These are phyloP conservation scores for Arachnopeziza araneosa DNA, from an alignment of 2,329 filamentous ascomycete species.

Conservation along the genomic window DNA sequence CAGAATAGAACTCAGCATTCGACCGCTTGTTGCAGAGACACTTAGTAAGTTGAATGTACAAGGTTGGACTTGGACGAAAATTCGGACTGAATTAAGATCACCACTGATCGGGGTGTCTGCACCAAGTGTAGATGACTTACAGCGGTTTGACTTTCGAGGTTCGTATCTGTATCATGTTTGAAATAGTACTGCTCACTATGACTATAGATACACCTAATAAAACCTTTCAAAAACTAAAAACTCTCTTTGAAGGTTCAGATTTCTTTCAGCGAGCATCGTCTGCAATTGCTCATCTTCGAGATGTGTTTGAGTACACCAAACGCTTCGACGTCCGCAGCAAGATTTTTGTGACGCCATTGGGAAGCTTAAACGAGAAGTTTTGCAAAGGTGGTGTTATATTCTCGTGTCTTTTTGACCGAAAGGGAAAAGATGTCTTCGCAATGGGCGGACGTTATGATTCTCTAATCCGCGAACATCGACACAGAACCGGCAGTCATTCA, in stretches of 20 bases:
- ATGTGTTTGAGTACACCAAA: slow-evolving; percentile 71
- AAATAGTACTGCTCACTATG: slow-evolving; percentile 3
- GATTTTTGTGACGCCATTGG: slow-evolving; percentile 78
- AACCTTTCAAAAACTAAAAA: slow-evolving; percentile 53
- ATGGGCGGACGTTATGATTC: slow-evolving; percentile 91
- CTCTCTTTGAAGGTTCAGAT: slow-evolving; percentile 56
- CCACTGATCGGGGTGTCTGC: slow-evolving; percentile 75
- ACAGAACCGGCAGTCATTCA: slow-evolving; percentile 56
- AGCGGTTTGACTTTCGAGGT: slow-evolving; percentile 86
- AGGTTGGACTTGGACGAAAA: slow-evolving; percentile 75
- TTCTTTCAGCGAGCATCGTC: slow-evolving; percentile 69
- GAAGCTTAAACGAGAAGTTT: slow-evolving; percentile 86
- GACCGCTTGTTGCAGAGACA: slow-evolving; percentile 71
- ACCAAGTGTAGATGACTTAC: slow-evolving; percentile 84
- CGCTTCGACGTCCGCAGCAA: slow-evolving; percentile 70
- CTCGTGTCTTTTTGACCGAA: slow-evolving; percentile 82
- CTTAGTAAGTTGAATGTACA: slow-evolving; percentile 83
- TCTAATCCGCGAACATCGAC: slow-evolving; percentile 77
- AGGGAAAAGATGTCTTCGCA: slow-evolving; percentile 79
- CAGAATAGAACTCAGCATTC: slow-evolving; percentile 63
- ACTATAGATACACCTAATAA: slow-evolving; percentile 48
- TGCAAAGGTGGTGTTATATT: slow-evolving; percentile 84
- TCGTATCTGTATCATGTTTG: slow-evolving; percentile 22
- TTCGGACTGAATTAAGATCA: slow-evolving; percentile 76
- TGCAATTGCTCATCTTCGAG: slow-evolving; percentile 73